Evolutionary conservation across 179 eudicot genomes (phyloP).

Genomic region (Monotropa hypopitys): DNA sequence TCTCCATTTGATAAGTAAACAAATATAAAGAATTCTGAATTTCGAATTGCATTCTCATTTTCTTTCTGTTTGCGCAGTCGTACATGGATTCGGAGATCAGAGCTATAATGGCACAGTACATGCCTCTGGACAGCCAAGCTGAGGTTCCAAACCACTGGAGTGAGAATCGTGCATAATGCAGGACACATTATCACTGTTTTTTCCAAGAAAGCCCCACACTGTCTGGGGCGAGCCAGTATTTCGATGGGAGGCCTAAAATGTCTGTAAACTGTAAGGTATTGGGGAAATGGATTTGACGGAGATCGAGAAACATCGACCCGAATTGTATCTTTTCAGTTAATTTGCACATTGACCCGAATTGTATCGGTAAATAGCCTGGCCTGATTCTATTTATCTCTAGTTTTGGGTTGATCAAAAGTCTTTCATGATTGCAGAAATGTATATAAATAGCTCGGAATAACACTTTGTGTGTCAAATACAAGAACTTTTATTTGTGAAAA

Average conservation of each 20-base stretch:
- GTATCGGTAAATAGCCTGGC: not conserved
- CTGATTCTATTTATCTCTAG: not conserved
- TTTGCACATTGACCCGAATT: not conserved
- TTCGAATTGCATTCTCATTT: not conserved
- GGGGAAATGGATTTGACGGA: slow-evolving; percentile 1
- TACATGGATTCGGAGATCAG: slow-evolving; percentile 94
- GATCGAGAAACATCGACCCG: not conserved
- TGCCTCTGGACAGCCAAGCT: slow-evolving; percentile 82
- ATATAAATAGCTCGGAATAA: not conserved
- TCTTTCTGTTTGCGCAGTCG: slow-evolving; percentile 29
- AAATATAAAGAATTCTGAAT: not conserved
- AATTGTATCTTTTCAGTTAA: not conserved
- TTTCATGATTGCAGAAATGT: not conserved
- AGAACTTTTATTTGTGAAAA: not conserved
- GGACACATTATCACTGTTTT: not conserved
- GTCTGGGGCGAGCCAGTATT: slow-evolving; percentile 13
- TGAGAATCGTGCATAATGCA: slow-evolving; percentile 36
- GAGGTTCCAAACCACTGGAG: slow-evolving; percentile 49
- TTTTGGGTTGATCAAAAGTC: not conserved
- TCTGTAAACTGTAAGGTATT: slow-evolving; percentile 15
- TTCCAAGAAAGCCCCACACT: slow-evolving; percentile 1
- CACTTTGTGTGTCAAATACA: not conserved
- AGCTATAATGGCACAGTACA: slow-evolving; percentile 89
- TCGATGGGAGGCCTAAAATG: slow-evolving; percentile 14
- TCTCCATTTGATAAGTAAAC: too few relatives aligned